Percentiles rank a stretch among this genome's conserved stretches.
These are phyloP conservation scores for Agrocybe pediades DNA, from an alignment of 768 basidiomycete genomes.

Conservation along the genomic window DNA sequence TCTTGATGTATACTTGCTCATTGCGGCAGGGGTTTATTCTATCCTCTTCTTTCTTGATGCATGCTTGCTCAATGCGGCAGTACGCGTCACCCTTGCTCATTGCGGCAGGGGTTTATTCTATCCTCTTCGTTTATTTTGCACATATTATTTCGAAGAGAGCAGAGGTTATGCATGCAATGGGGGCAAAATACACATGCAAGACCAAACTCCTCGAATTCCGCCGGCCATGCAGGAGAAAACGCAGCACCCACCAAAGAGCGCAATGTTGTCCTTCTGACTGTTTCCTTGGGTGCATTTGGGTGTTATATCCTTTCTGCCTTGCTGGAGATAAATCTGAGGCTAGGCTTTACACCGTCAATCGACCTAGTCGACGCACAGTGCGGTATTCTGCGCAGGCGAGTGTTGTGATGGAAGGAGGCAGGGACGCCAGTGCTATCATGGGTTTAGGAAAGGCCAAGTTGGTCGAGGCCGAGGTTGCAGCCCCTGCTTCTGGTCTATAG, in stretches of 20 bases:
- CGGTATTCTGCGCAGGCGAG: slow-evolving; percentile 5
- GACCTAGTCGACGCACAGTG: slow-evolving; percentile 12
- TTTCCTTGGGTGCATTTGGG: slow-evolving; percentile 37
- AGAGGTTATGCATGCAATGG: slow-evolving; percentile 7
- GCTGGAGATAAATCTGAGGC: slow-evolving; percentile 21
- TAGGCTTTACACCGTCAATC: slow-evolving; percentile 35
- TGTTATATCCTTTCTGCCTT: slow-evolving; percentile 32
- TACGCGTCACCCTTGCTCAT: too few relatives aligned
- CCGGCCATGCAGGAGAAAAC: too few relatives aligned
- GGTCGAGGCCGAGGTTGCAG: slow-evolving; percentile 3
- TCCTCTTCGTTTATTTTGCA: too few relatives aligned
- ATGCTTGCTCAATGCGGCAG: too few relatives aligned
- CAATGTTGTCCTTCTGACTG: slow-evolving; percentile 33
- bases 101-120: too few relatives aligned
- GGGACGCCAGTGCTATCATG: background rate
- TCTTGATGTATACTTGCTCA: too few relatives aligned
- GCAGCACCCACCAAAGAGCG: too few relatives aligned
- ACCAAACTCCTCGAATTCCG: background rate
- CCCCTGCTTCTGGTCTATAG: slow-evolving; percentile 4
- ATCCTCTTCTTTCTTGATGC: too few relatives aligned
- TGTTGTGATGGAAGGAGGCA: slow-evolving; percentile 1
- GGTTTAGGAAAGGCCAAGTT: slow-evolving; percentile 3
- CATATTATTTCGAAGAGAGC: background rate
- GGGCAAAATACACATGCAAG: slow-evolving; percentile 1
- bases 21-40: too few relatives aligned